Evolutionary conservation across 2,329 filamentous ascomycete genomes (phyloP), one percentile per base, ranked within the genome.

Genomic region (Cytospora leucostoma): DNA sequence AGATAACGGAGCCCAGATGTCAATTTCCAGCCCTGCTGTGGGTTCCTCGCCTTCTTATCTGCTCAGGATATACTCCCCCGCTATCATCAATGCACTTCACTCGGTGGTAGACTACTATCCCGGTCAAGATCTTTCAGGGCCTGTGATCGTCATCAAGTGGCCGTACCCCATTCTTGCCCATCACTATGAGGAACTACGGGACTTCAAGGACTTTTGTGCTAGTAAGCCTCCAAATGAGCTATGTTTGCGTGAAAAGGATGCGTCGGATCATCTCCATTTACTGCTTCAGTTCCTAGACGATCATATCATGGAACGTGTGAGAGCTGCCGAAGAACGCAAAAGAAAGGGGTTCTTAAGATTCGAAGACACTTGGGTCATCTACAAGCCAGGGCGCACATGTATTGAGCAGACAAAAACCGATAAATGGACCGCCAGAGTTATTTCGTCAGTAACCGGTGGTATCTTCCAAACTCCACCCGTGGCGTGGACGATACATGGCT

Each of bases 41-140:
- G 44, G 27, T 5, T 32, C 58, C 6, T 40, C 62, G 21, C 69
- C 68, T 2, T 63, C 55, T 12, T 69, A 69, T 17, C 53, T 64
- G 2, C 27, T 72, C 13, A 64, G 67, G 33, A 67, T 73, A 7
- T 64, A 67, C 32, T 72, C 70, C 1, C 17, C 58, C 4, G 65
- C 68, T 4, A 67, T 71, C 7, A 66, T 68, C 40, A 65, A 71
- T 21, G 71, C 70, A 7, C 62, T 73, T 3, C 67, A 65, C n/a
- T 66, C 67, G 0, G 70, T 73, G 8, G 71, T 73, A 4, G 34
- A 68, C 19, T 73, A 72, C 56, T 73, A 72, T 50, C 71, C 72
- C 0, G 54, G 27, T 6, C 70, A 74, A 38, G 56, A 69, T 19
- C 56, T 73, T 0, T 59, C 59, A 1, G 69, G 67, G 4, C 63